Percentiles rank a stretch among this genome's conserved stretches.
These are phyloP conservation scores for Penicillium janthinellum DNA, from an alignment of 2,329 filamentous ascomycete genomes.

Conservation along the genomic window DNA sequence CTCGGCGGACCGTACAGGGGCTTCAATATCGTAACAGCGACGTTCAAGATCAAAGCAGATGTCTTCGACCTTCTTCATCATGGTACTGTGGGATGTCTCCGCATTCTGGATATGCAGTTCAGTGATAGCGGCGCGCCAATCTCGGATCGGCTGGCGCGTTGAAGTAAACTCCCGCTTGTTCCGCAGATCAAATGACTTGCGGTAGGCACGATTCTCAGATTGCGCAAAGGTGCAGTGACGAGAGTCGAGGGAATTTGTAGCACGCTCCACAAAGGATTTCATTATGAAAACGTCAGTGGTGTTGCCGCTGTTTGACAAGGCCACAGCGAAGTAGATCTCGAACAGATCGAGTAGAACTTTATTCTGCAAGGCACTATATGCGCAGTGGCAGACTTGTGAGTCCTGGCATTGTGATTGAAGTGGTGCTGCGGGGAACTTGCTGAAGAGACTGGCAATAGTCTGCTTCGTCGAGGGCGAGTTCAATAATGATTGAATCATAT, in stretches of 20 bases:
- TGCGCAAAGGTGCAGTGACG: slow-evolving; percentile 22
- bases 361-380: slow-evolving; percentile 25
- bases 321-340: slow-evolving; percentile 26
- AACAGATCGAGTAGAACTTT: slow-evolving; percentile 30
- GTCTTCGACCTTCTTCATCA: slow-evolving; percentile 54
- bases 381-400: slow-evolving; percentile 22
- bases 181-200: slow-evolving; percentile 12
- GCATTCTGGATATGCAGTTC: slow-evolving; percentile 48
- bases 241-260: slow-evolving; percentile 12
- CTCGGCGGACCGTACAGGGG: slow-evolving; percentile 51
- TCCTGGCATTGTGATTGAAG: slow-evolving; percentile 24
- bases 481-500: slow-evolving; percentile 11
- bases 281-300: slow-evolving; percentile 18
- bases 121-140: slow-evolving; percentile 55
- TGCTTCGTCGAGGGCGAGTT: slow-evolving; percentile 19
- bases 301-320: slow-evolving; percentile 13
- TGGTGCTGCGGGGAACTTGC: slow-evolving; percentile 24
- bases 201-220: slow-evolving; percentile 12
- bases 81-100: slow-evolving; percentile 47
- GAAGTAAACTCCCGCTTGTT: slow-evolving; percentile 18
- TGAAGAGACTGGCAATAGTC: slow-evolving; percentile 19
- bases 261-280: slow-evolving; percentile 23
- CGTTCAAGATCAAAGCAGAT: slow-evolving; percentile 59
- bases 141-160: slow-evolving; percentile 31
- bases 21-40: slow-evolving; percentile 58